Conservation (phyloP, 352 stramenopile species). For the Plasmopara halstedii region DNA sequence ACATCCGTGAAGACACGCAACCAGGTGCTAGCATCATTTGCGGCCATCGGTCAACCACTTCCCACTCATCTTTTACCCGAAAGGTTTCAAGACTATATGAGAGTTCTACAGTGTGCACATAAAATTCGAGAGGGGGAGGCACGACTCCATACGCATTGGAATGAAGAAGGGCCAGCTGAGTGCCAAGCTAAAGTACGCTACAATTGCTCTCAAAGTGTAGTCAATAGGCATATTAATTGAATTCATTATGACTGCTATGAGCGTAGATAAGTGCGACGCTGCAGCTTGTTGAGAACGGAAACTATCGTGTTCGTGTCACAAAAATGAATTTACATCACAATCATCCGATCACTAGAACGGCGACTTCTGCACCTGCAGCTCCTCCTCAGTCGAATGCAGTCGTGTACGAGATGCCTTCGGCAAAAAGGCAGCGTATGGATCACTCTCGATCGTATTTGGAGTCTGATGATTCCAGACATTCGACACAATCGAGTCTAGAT, state of each 20-base stretch:
- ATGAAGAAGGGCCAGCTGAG: constrained; percentile 20
- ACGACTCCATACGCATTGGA: constrained; percentile 5
- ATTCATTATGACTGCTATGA: not conserved
- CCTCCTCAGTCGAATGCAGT: not conserved
- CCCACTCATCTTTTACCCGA: constrained; percentile 16
- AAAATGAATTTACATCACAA: constrained; percentile 23
- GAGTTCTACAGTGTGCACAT: constrained; percentile 23
- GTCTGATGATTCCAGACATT: not conserved
- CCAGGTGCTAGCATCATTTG: constrained; percentile 19
- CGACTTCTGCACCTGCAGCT: not conserved
- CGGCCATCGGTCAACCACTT: constrained; percentile 2
- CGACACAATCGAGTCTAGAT: not conserved
- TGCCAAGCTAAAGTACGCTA: constrained; percentile 21
- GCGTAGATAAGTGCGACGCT: constrained; percentile 23
- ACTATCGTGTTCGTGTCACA: constrained; percentile 22
- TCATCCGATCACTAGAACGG: constrained; percentile 15
- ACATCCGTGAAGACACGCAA: constrained; percentile 31
- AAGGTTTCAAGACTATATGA: constrained; percentile 25
- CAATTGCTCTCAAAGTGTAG: not conserved
- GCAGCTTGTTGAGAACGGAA: constrained; percentile 14
- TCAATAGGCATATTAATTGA: not conserved
- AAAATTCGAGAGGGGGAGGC: constrained; percentile 4
- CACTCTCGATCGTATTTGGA: not conserved
- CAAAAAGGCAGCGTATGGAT: constrained; percentile 11
- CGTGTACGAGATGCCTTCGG: not conserved